phyloP scores from a whole-genome alignment of 2,329 filamentous ascomycete species.

The Pestalotiopsis sp. region DNA sequence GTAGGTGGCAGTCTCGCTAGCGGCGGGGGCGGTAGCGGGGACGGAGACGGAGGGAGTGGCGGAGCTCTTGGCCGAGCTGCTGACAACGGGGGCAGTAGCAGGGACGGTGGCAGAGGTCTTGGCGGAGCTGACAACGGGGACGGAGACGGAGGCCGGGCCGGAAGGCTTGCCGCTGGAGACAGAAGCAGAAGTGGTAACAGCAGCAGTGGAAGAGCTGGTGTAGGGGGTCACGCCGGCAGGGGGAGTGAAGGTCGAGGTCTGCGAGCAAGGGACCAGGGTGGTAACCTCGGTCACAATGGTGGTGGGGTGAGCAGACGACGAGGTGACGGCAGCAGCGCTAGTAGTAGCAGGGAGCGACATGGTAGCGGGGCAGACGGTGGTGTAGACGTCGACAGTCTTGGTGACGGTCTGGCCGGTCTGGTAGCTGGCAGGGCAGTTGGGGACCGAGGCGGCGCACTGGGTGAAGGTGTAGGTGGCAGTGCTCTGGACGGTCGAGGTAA shows the following conservation, averaged over 20 bases:
- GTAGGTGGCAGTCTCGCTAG: not conserved
- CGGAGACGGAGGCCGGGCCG: not conserved
- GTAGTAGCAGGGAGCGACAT: constrained; percentile 23
- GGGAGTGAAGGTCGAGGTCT: constrained; percentile 28
- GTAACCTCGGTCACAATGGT: constrained; percentile 26
- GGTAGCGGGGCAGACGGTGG: constrained; percentile 31
- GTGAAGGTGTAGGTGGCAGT: constrained; percentile 34
- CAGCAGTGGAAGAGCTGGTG: not conserved
- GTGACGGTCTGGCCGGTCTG: constrained; percentile 34
- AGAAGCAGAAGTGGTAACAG: not conserved
- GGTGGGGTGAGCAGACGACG: not conserved
- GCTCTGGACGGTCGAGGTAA: constrained; percentile 26
- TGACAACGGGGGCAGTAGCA: not conserved
- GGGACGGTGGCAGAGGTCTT: not conserved
- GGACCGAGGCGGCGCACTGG: constrained; percentile 36
- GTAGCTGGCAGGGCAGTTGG: constrained; percentile 43
- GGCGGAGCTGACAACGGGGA: no score
- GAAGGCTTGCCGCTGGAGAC: not conserved
- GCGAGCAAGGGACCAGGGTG: constrained; percentile 28
- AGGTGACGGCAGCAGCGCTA: constrained; percentile 17
- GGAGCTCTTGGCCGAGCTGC: not conserved
- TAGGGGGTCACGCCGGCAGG: constrained; percentile 18
- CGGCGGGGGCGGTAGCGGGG: not conserved
- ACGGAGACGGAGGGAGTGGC: not conserved
- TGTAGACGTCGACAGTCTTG: constrained; percentile 31